Base-by-base conservation (phyloP, 345 rosid genomes). In the Punica granatum region DNA sequence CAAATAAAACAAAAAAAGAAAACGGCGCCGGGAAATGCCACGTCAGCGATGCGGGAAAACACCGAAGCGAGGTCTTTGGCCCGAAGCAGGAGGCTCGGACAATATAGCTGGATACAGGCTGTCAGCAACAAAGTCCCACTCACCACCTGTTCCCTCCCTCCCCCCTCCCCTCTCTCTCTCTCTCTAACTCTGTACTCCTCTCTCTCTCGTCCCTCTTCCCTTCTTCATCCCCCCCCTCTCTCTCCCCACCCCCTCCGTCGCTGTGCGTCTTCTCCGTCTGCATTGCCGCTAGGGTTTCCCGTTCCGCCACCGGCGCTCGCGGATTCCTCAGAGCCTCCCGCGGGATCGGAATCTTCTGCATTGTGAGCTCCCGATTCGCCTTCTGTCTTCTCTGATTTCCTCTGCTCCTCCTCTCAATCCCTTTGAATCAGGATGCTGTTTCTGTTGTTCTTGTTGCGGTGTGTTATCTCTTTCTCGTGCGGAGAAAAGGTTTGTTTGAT, bases 41-140 rank as follows among this genome's bases (percentile, higher is more conserved):
- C 82, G 79, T 82, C 84, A 85, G 80, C 0, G 76, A 3, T 35
- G 0, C 75, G 3, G 60, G 53, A 10, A 60, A 10, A 46, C 66
- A 11, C 54, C 65, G 58, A 69, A 0, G 65, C 72, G 36, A 23
- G 15, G 34, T n/a, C 31, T 31, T n/a, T 10, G 56, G 41, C 31
- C 85, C 84, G 80, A 77, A 75, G 74, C 95, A 76, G 64, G 26
- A 73, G 85, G 72, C 64, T 80, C 85, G 89, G 90, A 68, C 25
- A 72, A 74, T 72, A 87, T 88, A 94, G 99, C 97, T 94, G 99
- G 97, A 86, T 77, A 89, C 98, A 94, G 98, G 76, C 98, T 94
- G 99, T 89, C 98, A 84, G 89, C 96, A 91, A 91, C 97, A 84
- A 85, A 86, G 92, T 81, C 84, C 88, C 91, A 84, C 88, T 84